Conservation (phyloP, 805 yeast genomes). For the Starmerella etchellsii region DNA sequence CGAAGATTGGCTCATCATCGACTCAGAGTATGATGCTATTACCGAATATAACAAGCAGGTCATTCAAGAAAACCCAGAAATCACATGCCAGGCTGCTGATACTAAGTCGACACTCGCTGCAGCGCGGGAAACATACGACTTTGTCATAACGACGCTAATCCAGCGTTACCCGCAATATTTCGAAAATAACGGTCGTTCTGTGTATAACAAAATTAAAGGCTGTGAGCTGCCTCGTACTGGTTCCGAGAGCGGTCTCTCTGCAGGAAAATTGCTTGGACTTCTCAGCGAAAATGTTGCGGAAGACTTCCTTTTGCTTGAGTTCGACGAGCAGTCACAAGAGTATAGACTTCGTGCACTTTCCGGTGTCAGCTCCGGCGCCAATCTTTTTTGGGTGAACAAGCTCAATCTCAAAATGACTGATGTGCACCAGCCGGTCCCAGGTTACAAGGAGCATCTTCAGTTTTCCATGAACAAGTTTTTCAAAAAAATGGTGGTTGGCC, state of each 20-base stretch:
- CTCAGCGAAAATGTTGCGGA: constrained; percentile 38
- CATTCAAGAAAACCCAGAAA: too few species aligned
- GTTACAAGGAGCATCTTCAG: constrained; percentile 42
- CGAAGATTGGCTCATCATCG: constrained; percentile 49
- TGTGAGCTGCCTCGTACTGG: constrained; percentile 3
- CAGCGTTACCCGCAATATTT: constrained; percentile 45
- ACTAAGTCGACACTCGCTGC: constrained; percentile 18
- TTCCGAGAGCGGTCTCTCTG: neutral
- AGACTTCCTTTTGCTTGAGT: constrained; percentile 50
- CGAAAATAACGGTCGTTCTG: constrained; percentile 12
- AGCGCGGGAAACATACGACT: constrained; percentile 40
- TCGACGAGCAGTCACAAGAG: constrained; percentile 23
- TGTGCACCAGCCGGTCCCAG: constrained; percentile 64
- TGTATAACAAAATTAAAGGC: constrained; percentile 7
- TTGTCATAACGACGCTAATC: constrained; percentile 31
- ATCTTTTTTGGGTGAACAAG: constrained; percentile 53
- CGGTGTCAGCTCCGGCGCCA: constrained; percentile 59
- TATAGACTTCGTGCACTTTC: constrained; percentile 45
- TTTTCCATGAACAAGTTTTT: constrained; percentile 58
- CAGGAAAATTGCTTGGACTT: constrained; percentile 1
- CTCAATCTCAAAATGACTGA: constrained; percentile 42
- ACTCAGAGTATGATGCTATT: constrained; percentile 37
- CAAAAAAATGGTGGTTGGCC: constrained; percentile 38
- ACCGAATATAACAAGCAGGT: too few species aligned
- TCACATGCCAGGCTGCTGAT: too few species aligned